Evolutionary conservation across 306 rosid species (phyloP).

Genomic region (Lathyrus aphaca): DNA sequence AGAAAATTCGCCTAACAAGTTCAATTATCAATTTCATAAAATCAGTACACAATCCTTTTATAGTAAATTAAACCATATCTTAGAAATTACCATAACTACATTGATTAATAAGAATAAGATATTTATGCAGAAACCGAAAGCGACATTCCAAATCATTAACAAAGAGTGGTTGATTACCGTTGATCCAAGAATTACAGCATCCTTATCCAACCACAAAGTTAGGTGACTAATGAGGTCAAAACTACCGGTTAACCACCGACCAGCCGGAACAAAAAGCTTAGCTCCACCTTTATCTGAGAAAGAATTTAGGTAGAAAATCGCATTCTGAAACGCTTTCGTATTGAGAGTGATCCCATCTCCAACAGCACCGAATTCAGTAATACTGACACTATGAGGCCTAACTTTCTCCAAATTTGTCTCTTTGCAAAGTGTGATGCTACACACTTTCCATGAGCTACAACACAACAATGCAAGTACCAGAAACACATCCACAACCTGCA

Average conservation of each 20-base stretch:
- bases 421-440: constrained; percentile 65
- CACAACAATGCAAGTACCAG: constrained; percentile 64
- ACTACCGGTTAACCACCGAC: constrained; percentile 86
- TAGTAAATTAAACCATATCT: constrained; percentile 19
- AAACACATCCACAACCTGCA: constrained; percentile 67
- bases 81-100: neutral
- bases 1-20: constrained; percentile 14
- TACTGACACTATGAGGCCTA: constrained; percentile 81
- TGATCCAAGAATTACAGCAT: constrained; percentile 80
- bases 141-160: constrained; percentile 19
- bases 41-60: constrained; percentile 21
- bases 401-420: constrained; percentile 46
- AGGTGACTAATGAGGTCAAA: constrained; percentile 89
- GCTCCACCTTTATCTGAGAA: constrained; percentile 86
- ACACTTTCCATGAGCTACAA: constrained; percentile 60
- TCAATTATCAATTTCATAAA: neutral
- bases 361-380: constrained; percentile 80
- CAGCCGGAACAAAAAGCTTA: constrained; percentile 78
- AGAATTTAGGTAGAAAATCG: constrained; percentile 78
- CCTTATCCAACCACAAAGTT: constrained; percentile 68
- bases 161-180: constrained; percentile 47
- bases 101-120: constrained; percentile 15
- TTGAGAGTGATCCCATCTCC: constrained; percentile 85
- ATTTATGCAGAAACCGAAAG: constrained; percentile 9
- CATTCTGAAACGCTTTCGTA: constrained; percentile 84